These are phyloP conservation scores for Didymella arachidicola DNA, from an alignment of 2,329 filamentous ascomycete species.

Conservation along the genomic window DNA sequence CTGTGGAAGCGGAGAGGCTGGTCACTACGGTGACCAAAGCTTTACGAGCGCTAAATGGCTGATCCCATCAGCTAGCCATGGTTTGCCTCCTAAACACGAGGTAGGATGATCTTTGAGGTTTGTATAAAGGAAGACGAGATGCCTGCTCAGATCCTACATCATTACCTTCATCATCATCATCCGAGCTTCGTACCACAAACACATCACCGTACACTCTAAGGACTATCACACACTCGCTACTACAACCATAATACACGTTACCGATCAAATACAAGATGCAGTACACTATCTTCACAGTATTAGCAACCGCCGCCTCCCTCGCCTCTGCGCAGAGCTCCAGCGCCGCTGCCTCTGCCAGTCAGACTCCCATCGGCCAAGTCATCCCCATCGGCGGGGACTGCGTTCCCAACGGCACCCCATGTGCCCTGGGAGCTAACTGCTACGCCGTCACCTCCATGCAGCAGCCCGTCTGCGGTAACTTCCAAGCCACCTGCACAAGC, in stretches of 20 bases:
- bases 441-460: slow-evolving; percentile 28
- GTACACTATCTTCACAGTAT: slow-evolving; percentile 24
- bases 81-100: slow-evolving; percentile 2
- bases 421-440: slow-evolving; percentile 27
- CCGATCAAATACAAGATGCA: slow-evolving; percentile 22
- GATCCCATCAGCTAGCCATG: slow-evolving; percentile 13
- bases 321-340: slow-evolving; percentile 20
- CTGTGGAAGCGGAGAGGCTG: slow-evolving; percentile 1
- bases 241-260: background rate
- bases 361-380: slow-evolving; percentile 13
- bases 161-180: slow-evolving; percentile 5
- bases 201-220: background rate
- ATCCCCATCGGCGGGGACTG: slow-evolving; percentile 26
- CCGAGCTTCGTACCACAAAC: background rate
- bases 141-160: background rate
- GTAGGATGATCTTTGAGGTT: background rate
- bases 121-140: slow-evolving; percentile 9
- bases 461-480: slow-evolving; percentile 28
- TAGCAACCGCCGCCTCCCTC: slow-evolving; percentile 24
- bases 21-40: slow-evolving; percentile 1
- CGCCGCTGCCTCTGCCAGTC: background rate
- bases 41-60: slow-evolving; percentile 9
- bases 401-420: slow-evolving; percentile 20
- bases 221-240: background rate
- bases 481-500: slow-evolving; percentile 29